Evolutionary conservation across 441 rosid species (phyloP), one percentile per base, ranked within the genome.

Genomic region (Arabidopsis lyrata): DNA sequence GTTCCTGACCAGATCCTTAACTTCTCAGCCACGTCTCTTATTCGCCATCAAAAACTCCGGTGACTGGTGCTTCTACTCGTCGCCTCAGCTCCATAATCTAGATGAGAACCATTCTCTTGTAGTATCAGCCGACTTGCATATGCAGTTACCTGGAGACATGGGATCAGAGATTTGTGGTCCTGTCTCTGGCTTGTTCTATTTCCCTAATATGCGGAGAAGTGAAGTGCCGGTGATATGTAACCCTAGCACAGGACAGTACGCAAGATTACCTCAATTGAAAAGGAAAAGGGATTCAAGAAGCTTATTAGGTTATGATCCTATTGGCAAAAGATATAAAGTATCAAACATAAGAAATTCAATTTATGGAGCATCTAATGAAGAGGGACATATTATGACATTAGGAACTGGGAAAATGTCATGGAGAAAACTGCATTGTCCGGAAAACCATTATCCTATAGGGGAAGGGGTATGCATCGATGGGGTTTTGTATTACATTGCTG

Each of bases 121-220:
- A 39, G 44, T 39, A 39, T 39, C 44, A 39, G 57, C 57, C 9
- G 57, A 53, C 6, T 53, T 53, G 27, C 57, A 12, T 24, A 53
- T 24, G 57, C 0, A 53, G 57, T 53, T 53, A 5, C 16, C 0
- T 12, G 57, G 32, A 52, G 4, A 24, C 8, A 9, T 52, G 8
- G 14, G 6, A 11, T 6, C 11, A 24, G n/a, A 53, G 6, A 27
- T 27, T 13, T 27, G 8, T 53, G 58, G 58, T 7, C 34, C 34
- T 22, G 55, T 50, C 13, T 50, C 14, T 50, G n/a, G 56, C 16
- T 27, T 53, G 5, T n/a, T 53, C 5, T 22, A 22, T 50, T 20
- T 49, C 24, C 22, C 54, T 49, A 18, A 49, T 18, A 20, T 9
- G 54, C 5, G 13, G 1, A 20, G 6, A 52, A 2, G 0, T 52